These are phyloP conservation scores for Aureobasidium lini DNA, from an alignment of 2,329 filamentous ascomycete species.

Conservation along the genomic window DNA sequence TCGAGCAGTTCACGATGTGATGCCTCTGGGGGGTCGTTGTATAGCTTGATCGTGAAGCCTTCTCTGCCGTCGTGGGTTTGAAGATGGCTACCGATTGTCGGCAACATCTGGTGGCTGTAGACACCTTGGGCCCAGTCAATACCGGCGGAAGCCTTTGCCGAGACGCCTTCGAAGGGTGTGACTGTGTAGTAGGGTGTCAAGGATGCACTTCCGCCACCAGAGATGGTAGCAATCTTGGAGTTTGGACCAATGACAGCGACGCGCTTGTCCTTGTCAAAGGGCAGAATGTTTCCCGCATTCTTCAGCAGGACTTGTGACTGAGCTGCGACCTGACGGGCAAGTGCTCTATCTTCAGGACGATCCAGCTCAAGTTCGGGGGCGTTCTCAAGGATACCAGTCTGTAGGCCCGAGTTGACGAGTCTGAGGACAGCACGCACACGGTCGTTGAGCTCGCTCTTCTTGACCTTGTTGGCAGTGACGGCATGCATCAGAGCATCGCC, in stretches of 20 bases:
- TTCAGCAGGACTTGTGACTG: conserved; percentile 39
- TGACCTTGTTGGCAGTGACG: conserved; percentile 1
- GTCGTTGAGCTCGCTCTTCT: background rate
- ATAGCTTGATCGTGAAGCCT: conserved; percentile 25
- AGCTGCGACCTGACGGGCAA: conserved; percentile 56
- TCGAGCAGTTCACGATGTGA: conserved; percentile 45
- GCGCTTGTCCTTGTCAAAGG: conserved; percentile 33
- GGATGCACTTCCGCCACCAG: conserved; percentile 14
- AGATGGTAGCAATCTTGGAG: conserved; percentile 42
- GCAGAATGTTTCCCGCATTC: background rate
- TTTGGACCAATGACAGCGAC: conserved; percentile 57
- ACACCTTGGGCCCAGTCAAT: conserved; percentile 15
- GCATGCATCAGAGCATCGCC: background rate
- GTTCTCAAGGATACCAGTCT: background rate
- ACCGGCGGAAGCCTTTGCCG: background rate
- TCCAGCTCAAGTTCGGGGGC: conserved; percentile 26
- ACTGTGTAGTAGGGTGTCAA: conserved; percentile 9
- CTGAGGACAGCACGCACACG: conserved; percentile 7
- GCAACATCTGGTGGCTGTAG: conserved; percentile 10
- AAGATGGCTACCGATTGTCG: background rate
- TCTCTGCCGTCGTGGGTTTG: background rate
- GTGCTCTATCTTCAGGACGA: conserved; percentile 46
- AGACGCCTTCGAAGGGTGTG: conserved; percentile 10
- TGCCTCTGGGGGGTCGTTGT: conserved; percentile 46
- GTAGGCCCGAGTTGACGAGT: background rate